These are phyloP conservation scores for Sphaerosporella brunnea DNA, from an alignment of 495 filamentous ascomycete genomes.

Conservation along the genomic window DNA sequence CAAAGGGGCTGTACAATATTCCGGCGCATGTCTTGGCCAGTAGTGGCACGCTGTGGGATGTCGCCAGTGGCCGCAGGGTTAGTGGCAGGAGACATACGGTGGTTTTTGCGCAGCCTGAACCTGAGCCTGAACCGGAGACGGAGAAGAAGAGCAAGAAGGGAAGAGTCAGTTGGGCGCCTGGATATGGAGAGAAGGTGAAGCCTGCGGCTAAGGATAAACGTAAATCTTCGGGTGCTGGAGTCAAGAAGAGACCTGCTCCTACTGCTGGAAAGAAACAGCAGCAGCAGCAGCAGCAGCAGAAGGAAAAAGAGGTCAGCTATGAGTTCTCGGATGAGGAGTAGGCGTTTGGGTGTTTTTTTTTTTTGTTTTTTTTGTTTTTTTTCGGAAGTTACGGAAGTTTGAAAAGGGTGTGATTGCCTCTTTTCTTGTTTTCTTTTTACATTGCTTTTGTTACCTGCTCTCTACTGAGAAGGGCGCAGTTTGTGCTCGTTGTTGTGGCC, in stretches of 20 bases:
- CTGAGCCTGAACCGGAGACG: conserved; percentile 31
- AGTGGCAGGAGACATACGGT: not conserved
- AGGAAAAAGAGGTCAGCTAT: not conserved
- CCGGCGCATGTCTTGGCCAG: conserved; percentile 12
- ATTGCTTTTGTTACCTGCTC: too few relatives aligned
- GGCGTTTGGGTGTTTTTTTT: not conserved
- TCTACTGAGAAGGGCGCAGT: too few relatives aligned
- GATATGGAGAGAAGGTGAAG: not conserved
- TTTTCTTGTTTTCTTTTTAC: not conserved
- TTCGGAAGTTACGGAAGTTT: too few relatives aligned
- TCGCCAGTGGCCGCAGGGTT: conserved; percentile 11
- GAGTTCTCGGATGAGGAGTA: conserved; percentile 5
- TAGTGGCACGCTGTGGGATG: conserved; percentile 13
- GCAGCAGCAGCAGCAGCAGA: not conserved
- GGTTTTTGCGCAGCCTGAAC: conserved; percentile 10
- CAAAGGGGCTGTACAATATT: conserved; percentile 3
- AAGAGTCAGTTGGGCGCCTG: too few relatives aligned
- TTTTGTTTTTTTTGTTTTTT: not conserved
- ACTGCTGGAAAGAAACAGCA: too few relatives aligned
- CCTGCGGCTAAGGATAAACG: not conserved
- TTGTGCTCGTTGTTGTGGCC: too few relatives aligned
- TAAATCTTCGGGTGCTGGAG: not conserved
- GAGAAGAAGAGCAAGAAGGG: conserved; percentile 43
- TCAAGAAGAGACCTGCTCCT: not conserved
- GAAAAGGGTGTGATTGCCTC: too few relatives aligned